These are phyloP conservation scores for Quercus rubra DNA, from an alignment of 306 rosid genomes.

Conservation along the genomic window DNA sequence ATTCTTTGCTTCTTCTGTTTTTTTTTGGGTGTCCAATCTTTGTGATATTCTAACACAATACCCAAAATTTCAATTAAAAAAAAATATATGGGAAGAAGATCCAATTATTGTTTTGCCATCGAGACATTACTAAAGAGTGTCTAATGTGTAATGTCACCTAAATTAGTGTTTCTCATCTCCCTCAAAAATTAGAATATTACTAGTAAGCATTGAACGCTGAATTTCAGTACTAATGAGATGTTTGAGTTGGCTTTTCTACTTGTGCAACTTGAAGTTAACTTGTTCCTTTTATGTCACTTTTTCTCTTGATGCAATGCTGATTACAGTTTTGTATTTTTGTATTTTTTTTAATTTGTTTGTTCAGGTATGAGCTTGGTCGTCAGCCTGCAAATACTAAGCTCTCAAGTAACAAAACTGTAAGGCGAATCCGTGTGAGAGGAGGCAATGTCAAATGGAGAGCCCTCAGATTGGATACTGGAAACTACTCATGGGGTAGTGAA, in stretches of 20 bases:
- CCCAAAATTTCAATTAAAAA: not conserved
- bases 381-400: constrained; percentile 45
- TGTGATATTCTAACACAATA: not conserved
- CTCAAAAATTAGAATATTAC: not conserved
- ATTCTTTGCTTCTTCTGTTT: not conserved
- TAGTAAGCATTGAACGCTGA: not conserved
- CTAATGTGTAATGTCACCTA: too few relatives aligned
- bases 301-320: not conserved
- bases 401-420: constrained; percentile 45
- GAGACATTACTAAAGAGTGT: not conserved
- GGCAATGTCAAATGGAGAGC: constrained; percentile 52
- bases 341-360: not conserved
- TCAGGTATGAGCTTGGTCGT: constrained; percentile 48
- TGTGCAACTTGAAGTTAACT: too few relatives aligned
- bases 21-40: not conserved
- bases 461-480: constrained; percentile 46
- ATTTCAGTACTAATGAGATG: not conserved
- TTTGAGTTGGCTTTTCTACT: not conserved
- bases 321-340: not conserved
- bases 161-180: not conserved
- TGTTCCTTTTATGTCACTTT: not conserved
- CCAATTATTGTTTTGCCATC: not conserved
- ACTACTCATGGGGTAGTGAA: constrained; percentile 49
- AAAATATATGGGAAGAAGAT: not conserved
- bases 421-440: constrained; percentile 40